A percentile compares a stretch with the other conserved stretches of the same genome.
phyloP scores from a whole-genome alignment of 2,329 filamentous ascomycete species.

The Paracoccidioides brasiliensis region DNA sequence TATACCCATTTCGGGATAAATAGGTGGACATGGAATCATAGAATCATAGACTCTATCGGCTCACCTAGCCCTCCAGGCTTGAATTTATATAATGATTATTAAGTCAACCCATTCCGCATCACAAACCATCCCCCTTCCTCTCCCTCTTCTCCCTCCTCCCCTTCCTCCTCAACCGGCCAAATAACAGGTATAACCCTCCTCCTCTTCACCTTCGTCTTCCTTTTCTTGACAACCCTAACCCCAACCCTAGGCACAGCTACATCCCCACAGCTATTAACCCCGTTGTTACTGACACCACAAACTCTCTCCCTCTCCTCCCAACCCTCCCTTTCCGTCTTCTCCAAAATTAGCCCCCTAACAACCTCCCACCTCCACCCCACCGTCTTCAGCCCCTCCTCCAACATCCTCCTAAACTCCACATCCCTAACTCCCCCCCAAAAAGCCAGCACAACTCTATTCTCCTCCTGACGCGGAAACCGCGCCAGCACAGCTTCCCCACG shows the following conservation, averaged over 20 bases:
- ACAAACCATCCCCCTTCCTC: conserved; percentile 1
- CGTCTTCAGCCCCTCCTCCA: conserved; percentile 16
- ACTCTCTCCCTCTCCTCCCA: not conserved
- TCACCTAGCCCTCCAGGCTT: not conserved
- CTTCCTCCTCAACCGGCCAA: conserved; percentile 17
- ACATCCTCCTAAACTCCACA: conserved; percentile 5
- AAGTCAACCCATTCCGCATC: conserved; percentile 1
- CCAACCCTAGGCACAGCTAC: not conserved
- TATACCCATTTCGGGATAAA: too few species aligned
- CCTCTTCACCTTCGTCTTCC: conserved; percentile 2
- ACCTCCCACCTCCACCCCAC: conserved; percentile 19
- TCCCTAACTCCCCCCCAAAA: conserved; percentile 23
- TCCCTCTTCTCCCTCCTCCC: conserved; percentile 16
- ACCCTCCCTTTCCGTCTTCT: not conserved
- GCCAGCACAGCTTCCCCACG: conserved; percentile 13
- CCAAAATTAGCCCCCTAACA: not conserved
- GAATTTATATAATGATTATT: not conserved
- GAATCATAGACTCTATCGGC: not conserved
- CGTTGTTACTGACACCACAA: not conserved
- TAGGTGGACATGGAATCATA: too few species aligned
- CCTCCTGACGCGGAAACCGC: conserved; percentile 10
- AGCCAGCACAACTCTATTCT: conserved; percentile 15
- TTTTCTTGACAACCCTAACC: not conserved
- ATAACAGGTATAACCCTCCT: conserved; percentile 20
- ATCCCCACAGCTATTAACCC: not conserved